Percentiles rank a stretch among this genome's conserved stretches.
These are phyloP conservation scores for Takashimella koratensis DNA, from an alignment of 1,284 basidiomycete species.

Conservation along the genomic window DNA sequence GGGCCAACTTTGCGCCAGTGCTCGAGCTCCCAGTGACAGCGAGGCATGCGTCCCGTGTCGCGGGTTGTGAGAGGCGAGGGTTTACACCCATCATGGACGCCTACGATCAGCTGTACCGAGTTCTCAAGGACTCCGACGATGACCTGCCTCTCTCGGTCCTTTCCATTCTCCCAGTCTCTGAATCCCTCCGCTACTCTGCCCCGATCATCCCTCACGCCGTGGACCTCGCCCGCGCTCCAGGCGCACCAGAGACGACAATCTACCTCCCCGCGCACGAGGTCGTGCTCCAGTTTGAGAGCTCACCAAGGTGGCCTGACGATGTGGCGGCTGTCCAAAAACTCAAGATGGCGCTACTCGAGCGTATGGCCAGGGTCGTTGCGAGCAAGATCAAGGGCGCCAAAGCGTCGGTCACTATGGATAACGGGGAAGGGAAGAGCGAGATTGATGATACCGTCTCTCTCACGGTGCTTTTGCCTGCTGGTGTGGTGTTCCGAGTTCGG, in stretches of 20 bases:
- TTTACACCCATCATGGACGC: constrained; percentile 75
- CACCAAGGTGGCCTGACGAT: constrained; percentile 92
- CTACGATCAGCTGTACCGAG: constrained; percentile 74
- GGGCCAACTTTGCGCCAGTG: constrained; percentile 8
- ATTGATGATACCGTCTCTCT: constrained; percentile 69
- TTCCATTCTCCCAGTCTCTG: constrained; percentile 66
- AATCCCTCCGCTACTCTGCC: constrained; percentile 76
- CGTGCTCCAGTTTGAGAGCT: constrained; percentile 83
- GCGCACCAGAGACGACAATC: constrained; percentile 55
- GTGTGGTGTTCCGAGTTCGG: constrained; percentile 79
- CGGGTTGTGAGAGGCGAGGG: constrained; percentile 55
- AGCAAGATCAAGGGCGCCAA: constrained; percentile 54
- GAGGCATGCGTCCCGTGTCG: constrained; percentile 48
- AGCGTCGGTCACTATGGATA: constrained; percentile 55
- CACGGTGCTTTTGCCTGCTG: constrained; percentile 73
- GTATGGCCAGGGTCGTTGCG: constrained; percentile 64
- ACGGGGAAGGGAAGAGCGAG: constrained; percentile 54
- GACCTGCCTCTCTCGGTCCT: constrained; percentile 74
- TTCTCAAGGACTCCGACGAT: constrained; percentile 73
- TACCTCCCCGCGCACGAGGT: constrained; percentile 69
- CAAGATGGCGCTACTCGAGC: constrained; percentile 89
- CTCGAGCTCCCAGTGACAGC: constrained; percentile 62
- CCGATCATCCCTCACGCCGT: constrained; percentile 69
- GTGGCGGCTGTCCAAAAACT: constrained; percentile 88
- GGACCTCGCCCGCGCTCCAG: constrained; percentile 45